Evolutionary conservation across 2,329 filamentous ascomycete genomes (phyloP).

Genomic region (Arthrobotrys pseudoclavata): DNA sequence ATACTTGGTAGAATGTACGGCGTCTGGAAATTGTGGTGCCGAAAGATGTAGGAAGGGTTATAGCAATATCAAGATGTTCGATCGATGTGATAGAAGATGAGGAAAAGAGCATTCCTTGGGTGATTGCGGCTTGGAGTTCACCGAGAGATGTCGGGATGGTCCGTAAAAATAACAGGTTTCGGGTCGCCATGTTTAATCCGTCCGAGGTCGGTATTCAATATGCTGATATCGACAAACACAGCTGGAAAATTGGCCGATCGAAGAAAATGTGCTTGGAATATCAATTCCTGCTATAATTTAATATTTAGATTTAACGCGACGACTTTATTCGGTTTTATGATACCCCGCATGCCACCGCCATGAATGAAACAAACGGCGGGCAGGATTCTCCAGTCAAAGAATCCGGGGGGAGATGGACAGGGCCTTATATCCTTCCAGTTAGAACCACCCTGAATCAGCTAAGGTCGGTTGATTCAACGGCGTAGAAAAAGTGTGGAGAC

Average conservation of each 20-base stretch:
- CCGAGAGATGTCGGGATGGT: constrained; percentile 48
- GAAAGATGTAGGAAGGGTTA: constrained; percentile 32
- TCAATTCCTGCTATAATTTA: background rate
- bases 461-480: background rate
- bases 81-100: constrained; percentile 55
- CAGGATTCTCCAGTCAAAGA: constrained; percentile 14
- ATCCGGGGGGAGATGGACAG: constrained; percentile 32
- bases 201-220: background rate
- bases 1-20: constrained; percentile 40
- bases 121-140: constrained; percentile 49
- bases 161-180: constrained; percentile 47
- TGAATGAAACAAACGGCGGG: constrained; percentile 31
- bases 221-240: background rate
- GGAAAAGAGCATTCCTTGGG: constrained; percentile 51
- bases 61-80: constrained; percentile 53
- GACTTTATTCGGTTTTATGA: constrained; percentile 16
- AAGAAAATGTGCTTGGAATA: background rate
- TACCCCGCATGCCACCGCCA: constrained; percentile 37
- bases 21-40: constrained; percentile 37
- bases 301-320: constrained; percentile 9
- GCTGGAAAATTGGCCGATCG: background rate
- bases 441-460: background rate
- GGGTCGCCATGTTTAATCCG: constrained; percentile 45
- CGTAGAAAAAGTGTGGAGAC: constrained; percentile 35
- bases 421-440: constrained; percentile 48